Conservation (phyloP, 805 yeast genomes). For the Sungouiozyma ichnusensis region DNA sequence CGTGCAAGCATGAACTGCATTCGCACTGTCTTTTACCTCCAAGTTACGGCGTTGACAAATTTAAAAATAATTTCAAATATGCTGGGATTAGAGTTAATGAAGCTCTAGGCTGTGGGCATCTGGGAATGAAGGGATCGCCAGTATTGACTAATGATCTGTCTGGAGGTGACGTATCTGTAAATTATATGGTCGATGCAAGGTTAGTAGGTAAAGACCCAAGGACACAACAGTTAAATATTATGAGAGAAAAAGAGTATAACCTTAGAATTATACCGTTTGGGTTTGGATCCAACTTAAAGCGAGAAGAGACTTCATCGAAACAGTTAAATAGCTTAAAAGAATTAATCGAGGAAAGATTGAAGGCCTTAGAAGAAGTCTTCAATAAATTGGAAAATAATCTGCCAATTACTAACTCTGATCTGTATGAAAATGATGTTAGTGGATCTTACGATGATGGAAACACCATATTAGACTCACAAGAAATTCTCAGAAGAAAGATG, state of each 20-base stretch:
- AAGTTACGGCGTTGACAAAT: slow-evolving; percentile 31
- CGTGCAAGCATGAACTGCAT: slow-evolving; percentile 38
- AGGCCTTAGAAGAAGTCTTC: slow-evolving; percentile 18
- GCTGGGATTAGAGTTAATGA: slow-evolving; percentile 25
- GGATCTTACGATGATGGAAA: slow-evolving; percentile 17
- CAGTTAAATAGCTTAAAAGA: slow-evolving; percentile 18
- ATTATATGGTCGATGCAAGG: slow-evolving; percentile 47
- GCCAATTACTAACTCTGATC: slow-evolving; percentile 18
- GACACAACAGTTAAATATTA: slow-evolving; percentile 22
- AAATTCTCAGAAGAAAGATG: slow-evolving; percentile 21
- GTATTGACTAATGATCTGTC: slow-evolving; percentile 41
- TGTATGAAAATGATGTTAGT: slow-evolving; percentile 20
- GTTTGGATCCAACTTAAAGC: slow-evolving; percentile 9
- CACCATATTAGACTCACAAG: slow-evolving; percentile 15
- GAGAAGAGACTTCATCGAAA: slow-evolving; percentile 7
- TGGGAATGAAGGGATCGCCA: slow-evolving; percentile 43
- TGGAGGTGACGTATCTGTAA: slow-evolving; percentile 37
- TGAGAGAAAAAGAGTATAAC: slow-evolving; percentile 30
- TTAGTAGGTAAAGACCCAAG: slow-evolving; percentile 38
- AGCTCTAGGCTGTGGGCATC: slow-evolving; percentile 39
- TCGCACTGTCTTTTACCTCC: slow-evolving; percentile 33
- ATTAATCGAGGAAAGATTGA: slow-evolving; percentile 21
- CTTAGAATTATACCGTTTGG: slow-evolving; percentile 34
- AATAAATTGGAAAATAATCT: slow-evolving; percentile 15
- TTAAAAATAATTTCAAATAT: slow-evolving; percentile 25